Conservation (phyloP, 148 eudicot genomes). For the Dianthus caryophyllus region DNA sequence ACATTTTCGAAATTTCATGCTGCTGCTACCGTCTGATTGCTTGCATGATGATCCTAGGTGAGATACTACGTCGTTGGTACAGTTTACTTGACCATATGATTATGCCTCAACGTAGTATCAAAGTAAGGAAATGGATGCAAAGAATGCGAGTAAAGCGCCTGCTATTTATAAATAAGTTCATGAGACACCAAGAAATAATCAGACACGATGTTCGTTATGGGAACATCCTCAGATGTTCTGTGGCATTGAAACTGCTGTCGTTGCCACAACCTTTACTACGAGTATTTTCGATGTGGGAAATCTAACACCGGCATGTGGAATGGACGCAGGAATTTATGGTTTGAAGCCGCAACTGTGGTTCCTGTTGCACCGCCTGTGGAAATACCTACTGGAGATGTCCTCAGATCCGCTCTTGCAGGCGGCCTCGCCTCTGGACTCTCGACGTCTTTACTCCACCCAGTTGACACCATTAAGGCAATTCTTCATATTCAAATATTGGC, state of each 20-base stretch:
- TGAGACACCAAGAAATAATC: too few species aligned
- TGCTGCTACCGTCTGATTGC: conserved; percentile 86
- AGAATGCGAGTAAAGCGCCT: too few species aligned
- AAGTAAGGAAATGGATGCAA: background rate
- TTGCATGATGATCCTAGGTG: conserved; percentile 98
- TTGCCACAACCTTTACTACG: background rate
- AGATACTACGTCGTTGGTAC: conserved; percentile 19
- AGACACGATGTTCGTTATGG: too few species aligned
- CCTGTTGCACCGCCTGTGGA: conserved; percentile 94
- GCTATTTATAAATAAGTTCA: too few species aligned
- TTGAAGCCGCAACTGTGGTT: conserved; percentile 96
- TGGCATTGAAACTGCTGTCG: too few species aligned
- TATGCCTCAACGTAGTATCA: background rate
- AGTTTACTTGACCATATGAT: background rate
- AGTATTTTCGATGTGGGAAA: background rate
- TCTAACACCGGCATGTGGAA: background rate
- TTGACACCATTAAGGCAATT: conserved; percentile 79
- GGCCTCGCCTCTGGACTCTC: conserved; percentile 93
- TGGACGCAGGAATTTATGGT: conserved; percentile 74
- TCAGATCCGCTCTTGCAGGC: conserved; percentile 82
- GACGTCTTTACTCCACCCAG: conserved; percentile 76
- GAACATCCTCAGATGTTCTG: too few species aligned
- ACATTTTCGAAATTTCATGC: conserved; percentile 94
- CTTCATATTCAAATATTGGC: conserved; percentile 9
- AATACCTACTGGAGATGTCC: conserved; percentile 73